Evolutionary conservation across 345 rosid species (phyloP).

Genomic region (Eutrema yunnanense): DNA sequence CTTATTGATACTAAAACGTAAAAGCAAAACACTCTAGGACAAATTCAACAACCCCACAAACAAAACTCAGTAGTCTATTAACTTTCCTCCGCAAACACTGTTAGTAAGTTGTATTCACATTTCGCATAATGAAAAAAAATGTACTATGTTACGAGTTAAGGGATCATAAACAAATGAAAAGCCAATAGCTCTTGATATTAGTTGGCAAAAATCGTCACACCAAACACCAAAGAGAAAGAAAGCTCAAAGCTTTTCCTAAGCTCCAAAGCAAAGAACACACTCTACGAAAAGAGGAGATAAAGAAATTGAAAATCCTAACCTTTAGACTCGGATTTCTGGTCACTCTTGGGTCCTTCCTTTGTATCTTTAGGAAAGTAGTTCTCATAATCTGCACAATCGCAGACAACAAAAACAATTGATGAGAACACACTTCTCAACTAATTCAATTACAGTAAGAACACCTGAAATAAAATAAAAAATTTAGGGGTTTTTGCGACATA

Average conservation of each 20-base stretch:
- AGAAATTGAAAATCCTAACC: slow-evolving; percentile 20
- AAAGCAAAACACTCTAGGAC: background rate
- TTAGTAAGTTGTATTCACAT: too few relatives aligned
- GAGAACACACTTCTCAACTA: background rate
- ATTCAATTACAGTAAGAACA: background rate
- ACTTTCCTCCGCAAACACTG: background rate
- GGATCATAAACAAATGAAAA: background rate
- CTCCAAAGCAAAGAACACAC: background rate
- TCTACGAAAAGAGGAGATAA: background rate
- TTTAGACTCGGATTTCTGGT: slow-evolving; percentile 77
- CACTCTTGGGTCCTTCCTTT: slow-evolving; percentile 75
- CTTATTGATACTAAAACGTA: background rate
- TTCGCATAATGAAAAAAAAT: too few relatives aligned
- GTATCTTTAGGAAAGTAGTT: slow-evolving; percentile 75
- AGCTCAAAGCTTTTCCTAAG: background rate
- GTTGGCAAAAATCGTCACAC: background rate
- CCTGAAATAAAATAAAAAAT: background rate
- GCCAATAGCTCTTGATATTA: background rate
- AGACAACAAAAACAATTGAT: background rate
- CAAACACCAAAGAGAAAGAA: background rate
- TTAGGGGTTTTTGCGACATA: background rate
- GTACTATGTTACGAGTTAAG: background rate
- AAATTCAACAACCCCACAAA: background rate
- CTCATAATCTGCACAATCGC: slow-evolving; percentile 62
- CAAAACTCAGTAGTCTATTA: background rate